These are phyloP conservation scores for Dothideomycetes sp. DNA, from an alignment of 2,329 filamentous ascomycete species.

Conservation along the genomic window DNA sequence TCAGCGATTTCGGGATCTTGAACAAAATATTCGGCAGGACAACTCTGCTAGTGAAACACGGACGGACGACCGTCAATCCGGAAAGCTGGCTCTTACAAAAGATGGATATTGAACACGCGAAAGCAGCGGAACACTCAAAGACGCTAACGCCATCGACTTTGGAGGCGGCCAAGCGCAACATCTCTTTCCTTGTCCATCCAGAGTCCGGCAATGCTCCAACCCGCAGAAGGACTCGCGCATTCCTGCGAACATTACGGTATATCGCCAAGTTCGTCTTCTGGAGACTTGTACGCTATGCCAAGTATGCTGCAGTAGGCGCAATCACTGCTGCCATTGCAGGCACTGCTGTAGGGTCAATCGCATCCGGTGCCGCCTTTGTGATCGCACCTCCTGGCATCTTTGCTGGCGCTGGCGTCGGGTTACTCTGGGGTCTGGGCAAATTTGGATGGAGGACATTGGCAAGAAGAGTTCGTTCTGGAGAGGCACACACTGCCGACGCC, in stretches of 20 bases:
- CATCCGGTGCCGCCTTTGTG: constrained; percentile 33
- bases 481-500: constrained; percentile 21
- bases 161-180: constrained; percentile 20
- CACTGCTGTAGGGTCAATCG: constrained; percentile 29
- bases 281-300: constrained; percentile 34
- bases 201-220: constrained; percentile 22
- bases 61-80: no score
- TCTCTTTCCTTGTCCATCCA: constrained; percentile 32
- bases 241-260: constrained; percentile 32
- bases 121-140: not conserved
- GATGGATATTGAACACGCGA: no score
- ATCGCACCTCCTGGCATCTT: constrained; percentile 34
- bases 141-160: not conserved
- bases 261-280: constrained; percentile 34
- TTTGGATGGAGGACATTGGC: constrained; percentile 24
- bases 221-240: constrained; percentile 30
- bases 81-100: no score
- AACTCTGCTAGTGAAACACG: no score
- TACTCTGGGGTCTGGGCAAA: constrained; percentile 31
- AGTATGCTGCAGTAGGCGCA: constrained; percentile 35
- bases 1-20: no score
- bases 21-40: no score
- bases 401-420: constrained; percentile 28
- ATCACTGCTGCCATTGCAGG: constrained; percentile 31
- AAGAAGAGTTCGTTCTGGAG: constrained; percentile 33